Evolutionary conservation across 2,329 filamentous ascomycete species (phyloP), one percentile per base, ranked within the genome.

Genomic region (Pseudogymnoascus sp.): DNA sequence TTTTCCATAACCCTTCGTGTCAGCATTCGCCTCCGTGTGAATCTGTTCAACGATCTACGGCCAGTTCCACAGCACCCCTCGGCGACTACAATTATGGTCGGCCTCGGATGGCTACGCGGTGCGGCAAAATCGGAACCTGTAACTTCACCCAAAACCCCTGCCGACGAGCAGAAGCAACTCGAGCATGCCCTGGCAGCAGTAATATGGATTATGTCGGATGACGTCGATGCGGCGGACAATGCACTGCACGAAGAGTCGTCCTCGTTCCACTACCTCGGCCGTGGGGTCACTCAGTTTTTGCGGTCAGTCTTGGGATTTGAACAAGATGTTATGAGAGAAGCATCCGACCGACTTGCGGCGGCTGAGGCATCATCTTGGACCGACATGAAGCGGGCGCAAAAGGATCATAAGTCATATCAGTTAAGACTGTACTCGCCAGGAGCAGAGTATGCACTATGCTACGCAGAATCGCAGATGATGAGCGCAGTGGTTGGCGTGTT

Each of bases 381-480:
- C 61, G 90, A 96, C 68, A 87, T 91, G 75, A 87, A 88, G 70
- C 86, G 85, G 72, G 89, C 90, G 1, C 84, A 91, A 71, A 87
- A 86, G 68, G 86, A 88, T 53, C 78, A 80, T 80, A 69, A 81
- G 76, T 66, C 87, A 81, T 64, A 76, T 78, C 59, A 86, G 24
- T 72, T 69, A 63, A 74, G 75, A 53, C 78, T 96, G 24, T 97
- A 96, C 70, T 86, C 89, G 0, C 82, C 90, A 0, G 95, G 95
- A 1, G 90, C 89, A 4, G 93, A 99, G 77, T 98, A 90, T 73
- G 86, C 90, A 2, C 80, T 98, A 3, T 90, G 91, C 65, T 85
- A 91, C 65, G 90, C 92, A 4, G 87, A 97, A 77, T 85, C 91
- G 1, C 91, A 96, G 75, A 81, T 97, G 66, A 96, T 97, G 89